Evolutionary conservation across 75 land plant genomes (phyloP), one percentile per base, ranked within the genome.

Genomic region (Pinus albicaulis): DNA sequence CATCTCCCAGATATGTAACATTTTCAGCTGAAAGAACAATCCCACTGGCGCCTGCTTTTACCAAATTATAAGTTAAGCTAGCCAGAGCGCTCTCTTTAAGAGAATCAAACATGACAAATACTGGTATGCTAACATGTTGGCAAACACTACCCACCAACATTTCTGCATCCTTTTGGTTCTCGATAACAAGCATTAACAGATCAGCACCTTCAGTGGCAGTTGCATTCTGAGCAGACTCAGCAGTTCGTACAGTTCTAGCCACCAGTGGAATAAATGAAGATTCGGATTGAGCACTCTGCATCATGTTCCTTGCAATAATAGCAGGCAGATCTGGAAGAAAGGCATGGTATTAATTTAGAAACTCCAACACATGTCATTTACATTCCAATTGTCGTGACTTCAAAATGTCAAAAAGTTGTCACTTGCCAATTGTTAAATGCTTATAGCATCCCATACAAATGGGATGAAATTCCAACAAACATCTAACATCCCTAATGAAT

Each of bases 171-270:
- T 74, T 73, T 55, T 70, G 85, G 24, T 20, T 78, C 19, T 71
- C 81, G 26, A 31, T 41, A 36, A 69, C 68, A 26, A 87, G 82
- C 38, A 96, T 77, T n/a, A 96, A 82, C 66, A 94, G 84, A 79
- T 94, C 99, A 65, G 98, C 99, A 79, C 99, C 99, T 78, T 96
- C 99, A 77, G 84, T 84, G 59, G 77, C 84, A 23, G 95, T 84
- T 77, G 99, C 99, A 77, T 41, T 77, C 44, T 81, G 56, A n/a
- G 99, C 99, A 74, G 93, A 88, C 66, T 80, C 44, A 31, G 76
- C 62, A 68, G 82, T 78, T 68, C 88, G 74, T 25, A 96, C 93
- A 60, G 57, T 83, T 72, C 95, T 89, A 53, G 87, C 99, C 7
- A 96, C 95, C 57, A 96, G 70, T 19, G 99, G 99, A 17, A 96